Percentiles rank a stretch among this genome's conserved stretches.
Evolutionary conservation across 805 yeast species (phyloP).

Genomic region (Teunomyces kruisii): DNA sequence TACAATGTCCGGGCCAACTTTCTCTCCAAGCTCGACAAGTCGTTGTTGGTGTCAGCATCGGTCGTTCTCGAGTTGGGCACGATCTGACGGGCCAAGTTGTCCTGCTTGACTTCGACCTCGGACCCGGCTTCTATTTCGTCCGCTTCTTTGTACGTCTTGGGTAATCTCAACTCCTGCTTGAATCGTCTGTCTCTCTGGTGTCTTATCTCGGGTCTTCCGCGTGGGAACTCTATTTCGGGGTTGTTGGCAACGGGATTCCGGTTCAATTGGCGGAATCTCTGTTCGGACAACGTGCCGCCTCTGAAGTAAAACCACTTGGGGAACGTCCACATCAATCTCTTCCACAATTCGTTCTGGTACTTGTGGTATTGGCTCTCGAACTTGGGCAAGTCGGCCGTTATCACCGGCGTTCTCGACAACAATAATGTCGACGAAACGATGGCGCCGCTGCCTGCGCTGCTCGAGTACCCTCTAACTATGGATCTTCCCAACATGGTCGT

Average conservation of each 20-base stretch:
- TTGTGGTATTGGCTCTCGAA: constrained; percentile 75
- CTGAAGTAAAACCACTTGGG: constrained; percentile 91
- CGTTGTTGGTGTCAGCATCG: constrained; percentile 67
- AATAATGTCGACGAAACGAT: constrained; percentile 51
- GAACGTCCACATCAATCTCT: constrained; percentile 95
- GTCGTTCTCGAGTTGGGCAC: constrained; percentile 71
- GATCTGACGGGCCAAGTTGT: constrained; percentile 67
- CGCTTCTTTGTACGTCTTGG: constrained; percentile 53
- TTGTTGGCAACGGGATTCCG: constrained; percentile 70
- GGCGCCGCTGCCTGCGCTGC: constrained; percentile 5
- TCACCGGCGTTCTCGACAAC: constrained; percentile 78
- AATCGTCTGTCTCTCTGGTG: constrained; percentile 86
- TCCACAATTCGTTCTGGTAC: constrained; percentile 84
- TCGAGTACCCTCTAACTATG: constrained; percentile 12
- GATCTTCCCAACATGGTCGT: constrained; percentile 2
- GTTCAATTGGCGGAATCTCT: constrained; percentile 73
- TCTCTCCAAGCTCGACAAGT: constrained; percentile 72
- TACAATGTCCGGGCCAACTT: constrained; percentile 77
- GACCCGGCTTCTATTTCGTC: constrained; percentile 21
- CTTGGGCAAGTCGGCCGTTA: constrained; percentile 71
- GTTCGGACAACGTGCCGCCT: constrained; percentile 85
- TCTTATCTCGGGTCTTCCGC: constrained; percentile 82
- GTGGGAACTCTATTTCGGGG: constrained; percentile 75
- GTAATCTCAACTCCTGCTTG: constrained; percentile 77
- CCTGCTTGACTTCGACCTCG: constrained; percentile 31